Percentiles rank a stretch among this genome's conserved stretches.
phyloP scores from a whole-genome alignment of 306 rosid genomes.

The Lathyrus sativus region DNA sequence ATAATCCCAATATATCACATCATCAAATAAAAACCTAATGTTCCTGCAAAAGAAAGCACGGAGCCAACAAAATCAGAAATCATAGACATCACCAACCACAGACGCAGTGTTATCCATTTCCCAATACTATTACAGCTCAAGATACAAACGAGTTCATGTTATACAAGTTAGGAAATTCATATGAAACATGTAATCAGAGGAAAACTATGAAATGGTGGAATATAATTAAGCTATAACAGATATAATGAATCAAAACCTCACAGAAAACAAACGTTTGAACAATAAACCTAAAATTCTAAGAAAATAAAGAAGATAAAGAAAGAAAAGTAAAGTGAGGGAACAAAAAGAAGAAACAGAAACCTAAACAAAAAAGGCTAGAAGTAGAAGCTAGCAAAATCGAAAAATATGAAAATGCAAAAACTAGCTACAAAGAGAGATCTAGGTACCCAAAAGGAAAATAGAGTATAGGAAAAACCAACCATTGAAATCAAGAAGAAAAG shows the following conservation, averaged over 20 bases:
- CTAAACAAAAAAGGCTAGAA: neutral
- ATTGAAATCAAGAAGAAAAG: conserved; percentile 38
- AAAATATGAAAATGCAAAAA: conserved; percentile 23
- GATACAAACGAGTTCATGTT: neutral
- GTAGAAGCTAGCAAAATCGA: conserved; percentile 29
- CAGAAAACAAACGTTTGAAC: conserved; percentile 14
- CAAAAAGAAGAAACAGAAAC: neutral
- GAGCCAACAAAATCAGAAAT: conserved; percentile 29
- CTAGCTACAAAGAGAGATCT: conserved; percentile 40
- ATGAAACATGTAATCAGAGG: conserved; percentile 15
- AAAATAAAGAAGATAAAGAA: conserved; percentile 5
- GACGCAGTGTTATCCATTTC: neutral
- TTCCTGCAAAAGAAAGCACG: conserved; percentile 50
- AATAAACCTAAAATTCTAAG: conserved; percentile 27
- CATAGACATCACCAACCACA: conserved; percentile 14
- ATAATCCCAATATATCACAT: conserved; percentile 32
- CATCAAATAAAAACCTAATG: conserved; percentile 41
- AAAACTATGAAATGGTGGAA: conserved; percentile 27
- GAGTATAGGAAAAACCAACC: conserved; percentile 43
- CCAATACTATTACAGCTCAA: neutral
- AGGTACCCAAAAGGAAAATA: conserved; percentile 21
- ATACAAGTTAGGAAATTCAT: conserved; percentile 19
- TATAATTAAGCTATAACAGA: conserved; percentile 6
- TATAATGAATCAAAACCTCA: conserved; percentile 21
- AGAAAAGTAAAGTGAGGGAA: neutral